Evolutionary conservation across 2,329 filamentous ascomycete genomes (phyloP).

Genomic region (Trichoderma breve): DNA sequence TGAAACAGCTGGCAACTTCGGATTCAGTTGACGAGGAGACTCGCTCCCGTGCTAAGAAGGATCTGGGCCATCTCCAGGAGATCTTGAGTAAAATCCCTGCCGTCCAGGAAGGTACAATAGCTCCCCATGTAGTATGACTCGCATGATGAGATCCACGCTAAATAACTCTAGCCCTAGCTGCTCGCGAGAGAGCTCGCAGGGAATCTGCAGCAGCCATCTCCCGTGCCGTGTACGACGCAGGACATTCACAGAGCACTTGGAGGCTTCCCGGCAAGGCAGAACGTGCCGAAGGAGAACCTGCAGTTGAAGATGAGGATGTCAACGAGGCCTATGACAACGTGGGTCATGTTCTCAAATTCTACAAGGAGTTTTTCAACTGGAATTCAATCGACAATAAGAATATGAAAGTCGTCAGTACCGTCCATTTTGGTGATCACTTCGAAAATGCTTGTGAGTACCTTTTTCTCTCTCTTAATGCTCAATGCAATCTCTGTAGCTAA

Average conservation of each 20-base stretch:
- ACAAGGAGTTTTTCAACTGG: constrained; percentile 48
- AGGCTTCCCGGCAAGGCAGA: constrained; percentile 29
- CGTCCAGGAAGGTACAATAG: not conserved
- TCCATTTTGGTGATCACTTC: constrained; percentile 50
- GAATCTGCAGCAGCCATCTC: not conserved
- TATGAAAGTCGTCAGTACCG: constrained; percentile 47
- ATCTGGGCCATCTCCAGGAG: not conserved
- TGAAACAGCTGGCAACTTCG: not conserved
- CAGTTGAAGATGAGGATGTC: constrained; percentile 41
- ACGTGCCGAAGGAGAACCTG: constrained; percentile 43
- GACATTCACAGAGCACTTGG: not conserved
- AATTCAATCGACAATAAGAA: constrained; percentile 52
- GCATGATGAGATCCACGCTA: not conserved
- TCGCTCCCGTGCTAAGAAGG: not conserved
- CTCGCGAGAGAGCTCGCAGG: not conserved
- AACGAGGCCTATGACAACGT: constrained; percentile 52
- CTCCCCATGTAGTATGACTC: not conserved
- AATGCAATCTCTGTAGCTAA: too few relatives aligned
- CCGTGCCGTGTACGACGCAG: not conserved
- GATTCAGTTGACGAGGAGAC: not conserved
- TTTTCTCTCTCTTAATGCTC: not conserved
- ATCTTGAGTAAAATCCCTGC: not conserved
- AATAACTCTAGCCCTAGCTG: not conserved
- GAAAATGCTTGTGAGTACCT: constrained; percentile 49
- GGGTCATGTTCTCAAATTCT: constrained; percentile 49